Base-by-base conservation (phyloP, 2,329 filamentous ascomycete species). In the Nothophaeocryptopus gaeumannii region DNA sequence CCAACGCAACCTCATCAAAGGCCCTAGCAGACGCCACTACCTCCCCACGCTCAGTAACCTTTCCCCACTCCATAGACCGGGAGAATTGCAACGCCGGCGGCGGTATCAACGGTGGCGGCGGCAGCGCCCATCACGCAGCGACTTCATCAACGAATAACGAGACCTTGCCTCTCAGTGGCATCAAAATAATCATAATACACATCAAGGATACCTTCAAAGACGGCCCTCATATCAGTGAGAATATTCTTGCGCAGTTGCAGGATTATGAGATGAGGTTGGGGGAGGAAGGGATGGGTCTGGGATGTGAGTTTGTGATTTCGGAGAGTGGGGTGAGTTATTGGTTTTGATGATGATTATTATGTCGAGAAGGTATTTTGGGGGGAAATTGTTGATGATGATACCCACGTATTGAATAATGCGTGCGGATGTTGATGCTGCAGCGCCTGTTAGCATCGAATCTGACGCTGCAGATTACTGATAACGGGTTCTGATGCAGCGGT, bases 141-240 rank as follows among this genome's bases (percentile, higher is more conserved):
- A 47, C 43, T 13, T 9, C 20, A 16, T 8, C 30, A 15, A 32
- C 16, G 26, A n/a, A 31, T n/a, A 42, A 35, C 8, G 47, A 36
- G 9, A 50, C 56, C 50, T 65, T 63, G 41, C 83, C 84, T 5
- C 75, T 99, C 4, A 74, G 77, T 45, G 90, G 89, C 0, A 67
- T 97, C 26, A 86, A 83, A 55, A 76, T 99, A 1, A 84, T 96
- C 42, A 82, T 97, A 47, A 97, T 97, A 33, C 93, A 99, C 66
- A 81, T 97, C 63, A 99, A 99, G 68, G 92, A 60, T 58, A 85
- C 80, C 15, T 73, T 96, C 47, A 75, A 78, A 8, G 90, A 96
- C 65, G 88, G 83, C 0, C 81, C 81, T 20, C 68, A 73, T 40
- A 82, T 79, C 2, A 79, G 75, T 32, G 82, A 88, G 3, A 78